Evolutionary conservation across 2,329 filamentous ascomycete genomes (phyloP).

Genomic region (Pseudogymnoascus sp.): DNA sequence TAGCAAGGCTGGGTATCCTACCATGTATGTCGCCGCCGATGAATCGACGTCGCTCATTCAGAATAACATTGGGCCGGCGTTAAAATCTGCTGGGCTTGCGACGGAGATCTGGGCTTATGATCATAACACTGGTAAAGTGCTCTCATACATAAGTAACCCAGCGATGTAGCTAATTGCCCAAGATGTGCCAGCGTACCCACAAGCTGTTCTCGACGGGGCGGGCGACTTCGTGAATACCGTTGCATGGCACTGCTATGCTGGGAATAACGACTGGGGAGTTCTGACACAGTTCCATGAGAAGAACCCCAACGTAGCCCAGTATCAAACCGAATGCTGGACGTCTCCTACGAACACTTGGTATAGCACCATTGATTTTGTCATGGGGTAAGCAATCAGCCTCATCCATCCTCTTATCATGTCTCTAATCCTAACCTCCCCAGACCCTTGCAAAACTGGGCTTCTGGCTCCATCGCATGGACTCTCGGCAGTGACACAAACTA

Average conservation of each 20-base stretch:
- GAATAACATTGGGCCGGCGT: constrained; percentile 34
- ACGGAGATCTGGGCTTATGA: constrained; percentile 32
- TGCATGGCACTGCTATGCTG: constrained; percentile 27
- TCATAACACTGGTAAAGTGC: constrained; percentile 24
- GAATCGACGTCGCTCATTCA: constrained; percentile 34
- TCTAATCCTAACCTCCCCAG: neutral
- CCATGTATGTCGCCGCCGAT: constrained; percentile 34
- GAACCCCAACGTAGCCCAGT: constrained; percentile 36
- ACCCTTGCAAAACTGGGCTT: constrained; percentile 43
- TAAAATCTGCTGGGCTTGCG: constrained; percentile 33
- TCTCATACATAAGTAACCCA: neutral
- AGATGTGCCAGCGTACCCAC: constrained; percentile 24
- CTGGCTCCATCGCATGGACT: constrained; percentile 39
- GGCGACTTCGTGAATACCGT: constrained; percentile 18
- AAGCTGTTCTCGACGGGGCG: constrained; percentile 22
- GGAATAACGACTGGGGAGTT: constrained; percentile 22
- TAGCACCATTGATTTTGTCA: constrained; percentile 45
- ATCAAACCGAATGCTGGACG: constrained; percentile 45
- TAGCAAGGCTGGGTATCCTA: constrained; percentile 32
- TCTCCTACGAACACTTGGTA: constrained; percentile 46
- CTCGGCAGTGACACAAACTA: constrained; percentile 38
- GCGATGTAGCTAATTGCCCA: neutral
- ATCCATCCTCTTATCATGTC: neutral
- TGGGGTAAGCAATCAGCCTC: constrained; percentile 27
- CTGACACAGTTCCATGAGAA: constrained; percentile 33